These are phyloP conservation scores for Ceratonia siliqua DNA, from an alignment of 306 rosid genomes.

Conservation along the genomic window DNA sequence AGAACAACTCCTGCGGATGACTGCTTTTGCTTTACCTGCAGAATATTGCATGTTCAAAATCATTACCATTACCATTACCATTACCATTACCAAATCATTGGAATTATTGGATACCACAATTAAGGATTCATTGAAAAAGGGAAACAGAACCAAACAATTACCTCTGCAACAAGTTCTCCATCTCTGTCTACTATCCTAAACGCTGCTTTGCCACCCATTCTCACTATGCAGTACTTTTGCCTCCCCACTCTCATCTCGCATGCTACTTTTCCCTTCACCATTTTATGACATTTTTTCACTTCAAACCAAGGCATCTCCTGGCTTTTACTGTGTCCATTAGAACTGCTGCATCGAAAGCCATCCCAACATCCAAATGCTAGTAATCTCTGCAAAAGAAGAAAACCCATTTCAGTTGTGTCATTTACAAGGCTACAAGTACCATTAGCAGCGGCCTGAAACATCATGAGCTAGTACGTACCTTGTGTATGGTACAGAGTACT, in stretches of 20 bases:
- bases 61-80: too few species aligned
- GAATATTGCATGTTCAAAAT: background rate
- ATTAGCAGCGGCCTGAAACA: too few species aligned
- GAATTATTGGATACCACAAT: too few species aligned
- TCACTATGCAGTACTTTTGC: constrained; percentile 51
- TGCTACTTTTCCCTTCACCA: constrained; percentile 45
- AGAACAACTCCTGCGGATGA: constrained; percentile 53
- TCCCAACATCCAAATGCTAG: constrained; percentile 75
- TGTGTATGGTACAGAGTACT: constrained; percentile 57
- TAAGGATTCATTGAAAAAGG: too few species aligned
- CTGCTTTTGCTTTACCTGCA: constrained; percentile 70
- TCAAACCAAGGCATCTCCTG: constrained; percentile 58
- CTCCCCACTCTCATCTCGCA: constrained; percentile 62
- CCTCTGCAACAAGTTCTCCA: constrained; percentile 75
- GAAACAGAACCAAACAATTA: constrained; percentile 11
- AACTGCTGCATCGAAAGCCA: constrained; percentile 50
- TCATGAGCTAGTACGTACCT: constrained; percentile 49
- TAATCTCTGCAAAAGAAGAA: constrained; percentile 48
- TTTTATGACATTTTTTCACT: constrained; percentile 51
- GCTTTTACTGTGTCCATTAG: background rate
- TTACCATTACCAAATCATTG: too few species aligned
- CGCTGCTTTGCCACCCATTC: constrained; percentile 43
- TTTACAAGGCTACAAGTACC: background rate
- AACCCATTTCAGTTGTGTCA: background rate
- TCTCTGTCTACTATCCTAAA: constrained; percentile 53